Evolutionary conservation across 345 rosid genomes (phyloP), one percentile per base, ranked within the genome.

Genomic region (Schrenkiella parvula): DNA sequence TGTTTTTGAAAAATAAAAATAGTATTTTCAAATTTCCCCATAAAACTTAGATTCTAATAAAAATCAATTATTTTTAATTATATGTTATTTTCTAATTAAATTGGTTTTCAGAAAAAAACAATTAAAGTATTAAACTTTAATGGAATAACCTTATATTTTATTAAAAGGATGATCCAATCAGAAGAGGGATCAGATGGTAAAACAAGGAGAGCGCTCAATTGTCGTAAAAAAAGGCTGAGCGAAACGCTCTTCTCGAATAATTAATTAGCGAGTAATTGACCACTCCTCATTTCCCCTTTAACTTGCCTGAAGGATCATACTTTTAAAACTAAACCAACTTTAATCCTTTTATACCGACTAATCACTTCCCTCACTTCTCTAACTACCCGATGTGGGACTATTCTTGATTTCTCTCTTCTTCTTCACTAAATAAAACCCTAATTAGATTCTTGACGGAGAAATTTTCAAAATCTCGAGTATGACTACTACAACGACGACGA

Each of bases 401-500:
- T 15, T 4, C 60, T 63, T 51, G 15, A 11, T 8, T 6, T 14
- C 18, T 52, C 17, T 52, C 29, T 14, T 51, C 29, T 14, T 51
- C 34, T 26, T 25, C 18, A 14, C 57, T 25, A 11, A 51, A n/a
- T n/a, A n/a, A n/a, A n/a, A n/a, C n/a, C n/a, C n/a, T n/a, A n/a
- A n/a, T n/a, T n/a, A n/a, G n/a, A n/a, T n/a, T n/a, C n/a, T n/a
- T n/a, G n/a, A n/a, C n/a, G n/a, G n/a, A n/a, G n/a, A n/a, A n/a
- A n/a, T n/a, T n/a, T n/a, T n/a, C n/a, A n/a, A n/a, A n/a, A n/a
- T n/a, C n/a, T n/a, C n/a, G n/a, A n/a, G n/a, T n/a, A n/a, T n/a
- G n/a, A n/a, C 69, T 47, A 82, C 84, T 7, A 32, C 84, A 11
- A 55, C 14, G 86, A 82, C 69, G 53, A 85, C 87, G 9, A 50